Conservation (phyloP, 1,139 yeast species). For the Pneumocystis carinii region DNA sequence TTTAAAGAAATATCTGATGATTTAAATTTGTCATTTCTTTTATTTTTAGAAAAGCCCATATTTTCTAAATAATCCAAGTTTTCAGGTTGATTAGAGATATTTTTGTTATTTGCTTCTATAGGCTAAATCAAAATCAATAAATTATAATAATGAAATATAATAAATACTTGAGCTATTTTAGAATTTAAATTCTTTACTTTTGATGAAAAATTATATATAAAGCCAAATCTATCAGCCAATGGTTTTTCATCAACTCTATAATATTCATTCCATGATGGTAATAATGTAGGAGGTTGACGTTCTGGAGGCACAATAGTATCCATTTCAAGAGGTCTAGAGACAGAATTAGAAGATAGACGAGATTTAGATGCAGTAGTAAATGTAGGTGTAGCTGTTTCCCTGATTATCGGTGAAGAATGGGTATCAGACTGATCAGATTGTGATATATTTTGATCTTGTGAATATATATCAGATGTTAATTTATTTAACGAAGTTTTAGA, state of each 20-base stretch:
- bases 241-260: conserved; percentile 19
- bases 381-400: not conserved
- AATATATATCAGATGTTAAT: not conserved
- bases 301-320: conserved; percentile 28
- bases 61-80: not conserved
- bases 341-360: not conserved
- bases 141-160: not conserved
- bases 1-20: not conserved
- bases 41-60: not conserved
- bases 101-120: not conserved
- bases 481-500: not conserved
- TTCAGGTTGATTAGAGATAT: not conserved
- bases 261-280: conserved; percentile 21
- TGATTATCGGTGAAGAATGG: not conserved
- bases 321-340: conserved; percentile 33
- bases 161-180: not conserved
- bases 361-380: not conserved
- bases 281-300: conserved; percentile 26
- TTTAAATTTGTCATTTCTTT: not conserved
- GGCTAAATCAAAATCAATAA: not conserved
- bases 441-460: not conserved
- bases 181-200: conserved; percentile 1
- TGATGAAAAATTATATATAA: conserved; percentile 24
- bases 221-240: conserved; percentile 38
- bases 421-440: not conserved